These are phyloP conservation scores for Backusella psychrophila DNA, from an alignment of 192 early-diverging fungal genomes.

Conservation along the genomic window DNA sequence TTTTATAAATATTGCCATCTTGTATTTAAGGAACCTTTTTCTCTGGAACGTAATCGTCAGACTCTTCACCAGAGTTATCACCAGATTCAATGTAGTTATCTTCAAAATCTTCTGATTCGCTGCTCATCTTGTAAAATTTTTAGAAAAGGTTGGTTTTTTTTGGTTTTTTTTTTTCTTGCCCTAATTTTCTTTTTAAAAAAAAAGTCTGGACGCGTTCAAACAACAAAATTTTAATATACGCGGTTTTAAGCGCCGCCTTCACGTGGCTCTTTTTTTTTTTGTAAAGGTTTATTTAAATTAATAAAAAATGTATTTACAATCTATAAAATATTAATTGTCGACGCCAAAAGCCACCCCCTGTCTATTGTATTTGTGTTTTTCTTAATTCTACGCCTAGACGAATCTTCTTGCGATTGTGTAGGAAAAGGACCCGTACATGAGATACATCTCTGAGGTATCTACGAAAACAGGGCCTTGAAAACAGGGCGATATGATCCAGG, in stretches of 20 bases:
- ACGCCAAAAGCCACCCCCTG: background rate
- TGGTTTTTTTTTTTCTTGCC: background rate
- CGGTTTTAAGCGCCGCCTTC: background rate
- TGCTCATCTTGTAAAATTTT: background rate
- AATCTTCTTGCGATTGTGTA: background rate
- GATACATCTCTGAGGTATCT: constrained; percentile 5
- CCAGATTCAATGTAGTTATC: background rate
- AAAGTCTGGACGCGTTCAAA: background rate
- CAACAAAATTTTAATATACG: background rate
- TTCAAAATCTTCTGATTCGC: background rate
- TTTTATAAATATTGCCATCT: background rate
- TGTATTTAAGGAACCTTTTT: background rate
- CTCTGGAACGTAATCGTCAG: background rate
- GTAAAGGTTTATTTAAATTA: background rate
- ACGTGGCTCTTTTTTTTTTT: background rate
- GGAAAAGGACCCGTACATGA: background rate
- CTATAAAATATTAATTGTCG: background rate
- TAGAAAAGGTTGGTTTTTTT: background rate
- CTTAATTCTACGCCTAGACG: background rate
- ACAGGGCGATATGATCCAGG: background rate
- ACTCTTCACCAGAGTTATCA: background rate
- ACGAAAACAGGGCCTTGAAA: constrained; percentile 3
- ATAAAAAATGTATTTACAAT: background rate
- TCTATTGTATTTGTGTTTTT: background rate
- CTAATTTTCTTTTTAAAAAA: background rate